Base-by-base conservation (phyloP, 1,139 yeast genomes). In the Magnusiomyces suaveolens region DNA sequence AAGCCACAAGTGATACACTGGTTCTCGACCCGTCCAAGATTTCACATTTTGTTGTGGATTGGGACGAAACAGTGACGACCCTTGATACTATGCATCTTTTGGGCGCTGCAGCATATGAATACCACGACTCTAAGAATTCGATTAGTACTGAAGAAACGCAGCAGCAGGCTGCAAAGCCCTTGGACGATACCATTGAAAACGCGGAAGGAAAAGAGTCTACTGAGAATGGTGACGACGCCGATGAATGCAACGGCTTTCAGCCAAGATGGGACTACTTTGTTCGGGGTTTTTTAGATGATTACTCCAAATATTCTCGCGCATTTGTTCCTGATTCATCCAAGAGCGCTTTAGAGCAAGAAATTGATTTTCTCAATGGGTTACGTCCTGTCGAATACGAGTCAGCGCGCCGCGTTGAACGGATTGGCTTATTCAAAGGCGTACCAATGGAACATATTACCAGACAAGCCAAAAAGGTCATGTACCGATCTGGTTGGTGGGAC, bases 41-140 rank as follows among this genome's bases (percentile, higher is more conserved):
- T 21, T 33, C 43, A 4, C 50, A 48, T 36, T 48, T 48, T 20
- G 41, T 48, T 21, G 43, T 48, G 8, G 92, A 84, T 63, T 84
- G 87, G 83, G 92, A 84, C 64, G 90, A 83, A 56, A 84, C 90
- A 0, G 72, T 82, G 29, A 83, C 90, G 0, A 60, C 64, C 8
- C 61, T 66, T 18, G 90, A 84, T 64, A 83, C 90, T 0, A 77
- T 83, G 46, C 65, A 66, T 25, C 63, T 76, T 4, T 72, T 83
- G 2, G 82, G 83, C 2, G 70, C 73, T 33, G 75, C 81, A 0
- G 81, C 84, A 0, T 79, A 79, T 57, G 56, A 55, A 53, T 38
- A 38, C 18, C 43, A 38, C 4, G 43, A 38, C 43, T 4, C 16
- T 10, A 38, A 16, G 43, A 12, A 10, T 20, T 14, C 25, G 10